Conservation (phyloP, 192 early-diverging fungal species). For the Geranomyces variabilis region DNA sequence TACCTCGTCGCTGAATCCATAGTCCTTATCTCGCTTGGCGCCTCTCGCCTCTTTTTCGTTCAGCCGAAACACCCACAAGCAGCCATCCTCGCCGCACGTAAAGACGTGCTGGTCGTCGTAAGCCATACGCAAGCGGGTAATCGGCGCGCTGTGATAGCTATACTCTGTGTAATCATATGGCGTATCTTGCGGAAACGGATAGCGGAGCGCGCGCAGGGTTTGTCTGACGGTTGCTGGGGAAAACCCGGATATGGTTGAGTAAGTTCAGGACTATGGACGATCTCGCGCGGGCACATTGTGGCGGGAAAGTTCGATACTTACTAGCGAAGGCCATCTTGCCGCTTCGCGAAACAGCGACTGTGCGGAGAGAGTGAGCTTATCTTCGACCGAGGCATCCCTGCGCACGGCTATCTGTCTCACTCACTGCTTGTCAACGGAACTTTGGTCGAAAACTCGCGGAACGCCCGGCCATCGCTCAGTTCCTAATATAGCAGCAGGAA, state of each 20-base stretch:
- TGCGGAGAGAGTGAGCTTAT: not conserved
- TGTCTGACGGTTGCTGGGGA: conserved; percentile 45
- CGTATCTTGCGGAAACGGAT: conserved; percentile 46
- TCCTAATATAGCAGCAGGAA: too few relatives aligned
- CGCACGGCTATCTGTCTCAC: too few relatives aligned
- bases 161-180: conserved; percentile 60
- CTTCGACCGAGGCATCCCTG: too few relatives aligned
- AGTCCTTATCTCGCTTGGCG: conserved; percentile 53
- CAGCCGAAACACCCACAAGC: conserved; percentile 59
- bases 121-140: conserved; percentile 56
- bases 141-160: conserved; percentile 53
- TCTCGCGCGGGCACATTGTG: not conserved
- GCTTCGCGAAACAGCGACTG: conserved; percentile 22
- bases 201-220: conserved; percentile 45
- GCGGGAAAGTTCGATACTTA: conserved; percentile 11
- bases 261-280: not conserved
- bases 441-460: conserved; percentile 26
- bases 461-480: conserved; percentile 37
- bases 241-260: too few relatives aligned
- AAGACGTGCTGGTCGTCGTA: conserved; percentile 67
- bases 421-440: conserved; percentile 27
- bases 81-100: conserved; percentile 59
- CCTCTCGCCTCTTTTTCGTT: conserved; percentile 56
- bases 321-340: conserved; percentile 30
- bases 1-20: conserved; percentile 63